phyloP scores from a whole-genome alignment of 352 stramenopile genomes.

The Phytophthora capsici region DNA sequence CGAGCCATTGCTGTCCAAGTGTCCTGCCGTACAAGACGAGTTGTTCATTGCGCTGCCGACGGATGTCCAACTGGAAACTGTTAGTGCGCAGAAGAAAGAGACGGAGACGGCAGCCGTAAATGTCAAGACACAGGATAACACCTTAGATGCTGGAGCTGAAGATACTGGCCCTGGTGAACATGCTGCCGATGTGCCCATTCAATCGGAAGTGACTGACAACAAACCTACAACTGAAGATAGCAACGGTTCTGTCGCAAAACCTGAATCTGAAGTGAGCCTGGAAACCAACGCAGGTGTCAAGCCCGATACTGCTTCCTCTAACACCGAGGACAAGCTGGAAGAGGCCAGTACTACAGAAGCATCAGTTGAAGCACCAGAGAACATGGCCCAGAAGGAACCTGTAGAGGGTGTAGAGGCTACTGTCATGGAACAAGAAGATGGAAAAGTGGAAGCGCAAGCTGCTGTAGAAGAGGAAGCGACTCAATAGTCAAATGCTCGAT shows the following conservation, averaged over 20 bases:
- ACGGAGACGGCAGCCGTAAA: neutral
- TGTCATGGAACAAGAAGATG: constrained; percentile 4
- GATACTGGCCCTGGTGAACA: neutral
- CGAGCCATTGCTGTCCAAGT: constrained; percentile 61
- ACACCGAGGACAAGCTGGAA: neutral
- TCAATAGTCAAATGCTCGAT: neutral
- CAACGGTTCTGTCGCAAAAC: constrained; percentile 7
- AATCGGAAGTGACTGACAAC: neutral
- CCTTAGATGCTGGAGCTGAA: constrained; percentile 7
- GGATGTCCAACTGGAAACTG: constrained; percentile 29
- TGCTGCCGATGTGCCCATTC: neutral
- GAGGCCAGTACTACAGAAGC: neutral
- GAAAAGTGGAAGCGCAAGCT: constrained; percentile 2
- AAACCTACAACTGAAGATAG: constrained; percentile 1
- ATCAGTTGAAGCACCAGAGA: neutral
- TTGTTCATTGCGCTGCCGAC: constrained; percentile 33
- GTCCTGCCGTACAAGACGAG: constrained; percentile 36
- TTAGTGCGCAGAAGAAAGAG: constrained; percentile 11
- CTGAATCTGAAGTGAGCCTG: neutral
- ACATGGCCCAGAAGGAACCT: no score
- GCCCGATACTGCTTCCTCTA: neutral
- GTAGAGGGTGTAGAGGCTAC: neutral
- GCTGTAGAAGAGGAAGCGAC: constrained; percentile 25
- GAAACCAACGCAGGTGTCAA: constrained; percentile 2
- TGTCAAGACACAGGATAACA: constrained; percentile 3